Evolutionary conservation across 2,329 filamentous ascomycete species (phyloP), one percentile per base, ranked within the genome.

Genomic region (Colletotrichum cereale): DNA sequence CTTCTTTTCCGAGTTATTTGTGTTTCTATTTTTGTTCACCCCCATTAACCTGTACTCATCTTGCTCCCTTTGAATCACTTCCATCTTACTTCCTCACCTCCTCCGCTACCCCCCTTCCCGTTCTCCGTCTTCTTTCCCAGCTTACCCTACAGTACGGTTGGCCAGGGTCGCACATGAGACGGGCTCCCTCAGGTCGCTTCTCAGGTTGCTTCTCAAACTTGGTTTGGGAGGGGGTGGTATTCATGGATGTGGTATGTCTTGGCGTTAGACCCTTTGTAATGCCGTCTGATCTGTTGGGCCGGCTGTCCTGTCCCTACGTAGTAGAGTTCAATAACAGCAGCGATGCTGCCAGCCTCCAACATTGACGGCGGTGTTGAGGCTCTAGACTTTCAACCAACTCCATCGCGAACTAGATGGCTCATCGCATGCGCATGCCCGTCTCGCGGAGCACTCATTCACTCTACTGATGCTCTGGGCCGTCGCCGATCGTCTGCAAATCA

Each of bases 201-300:
- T 55, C 47, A 63, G 55, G 8, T n/a, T n/a, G n/a, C n/a, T n/a
- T n/a, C n/a, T n/a, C n/a, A 63, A 48, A 44, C 48, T 40, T 24
- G n/a, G 48, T 52, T 18, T 18, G 48, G 48, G 24, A 11, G 16
- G 18, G 52, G 34, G 34, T 26, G n/a, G 5, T 47, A n/a, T 36
- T 48, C 6, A 47, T 24, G 60, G 36, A 24, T 52, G 47, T 29
- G 26, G 6, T 52, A 21, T 50, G 10, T 50, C 26, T 63, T 40
- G 24, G 47, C 14, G 40, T 36, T 29, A 18, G 26, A 40, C 36
- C 48, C 31, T 40, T 55, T 24, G 29, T 5, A 24, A 50, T 52
- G 42, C n/a, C 34, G 21, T 26, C 31, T 18, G 29, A 44, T 12
- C 29, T 24, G 40, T 26, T 7, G n/a, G 24, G 31, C 34, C 24